Percentiles rank a stretch among this genome's conserved stretches.
Conservation (phyloP, 129 eudicot genomes). For the Smallanthus sonchifolius region DNA sequence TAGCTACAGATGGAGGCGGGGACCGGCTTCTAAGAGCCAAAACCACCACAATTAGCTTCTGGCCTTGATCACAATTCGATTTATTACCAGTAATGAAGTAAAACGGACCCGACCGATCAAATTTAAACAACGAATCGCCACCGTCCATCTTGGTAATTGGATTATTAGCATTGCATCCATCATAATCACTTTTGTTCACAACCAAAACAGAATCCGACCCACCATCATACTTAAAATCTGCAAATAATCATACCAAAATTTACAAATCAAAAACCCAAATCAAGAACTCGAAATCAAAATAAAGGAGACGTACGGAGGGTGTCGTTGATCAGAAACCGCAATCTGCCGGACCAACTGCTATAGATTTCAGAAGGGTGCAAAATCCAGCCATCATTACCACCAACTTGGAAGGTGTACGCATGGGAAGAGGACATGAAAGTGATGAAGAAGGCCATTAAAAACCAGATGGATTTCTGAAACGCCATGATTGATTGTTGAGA, state of each 20-base stretch:
- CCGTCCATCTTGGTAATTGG: conserved; percentile 43
- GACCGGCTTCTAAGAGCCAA: conserved; percentile 37
- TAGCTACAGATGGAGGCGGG: conserved; percentile 18
- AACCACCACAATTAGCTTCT: conserved; percentile 53
- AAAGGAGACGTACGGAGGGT: conserved; percentile 28
- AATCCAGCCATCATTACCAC: conserved; percentile 38
- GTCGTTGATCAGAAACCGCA: conserved; percentile 32
- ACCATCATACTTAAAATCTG: conserved; percentile 61
- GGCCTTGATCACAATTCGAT: conserved; percentile 54
- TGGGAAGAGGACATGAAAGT: conserved; percentile 15
- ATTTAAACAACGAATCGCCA: conserved; percentile 48
- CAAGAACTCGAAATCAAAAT: background rate
- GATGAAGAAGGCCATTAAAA: conserved; percentile 15
- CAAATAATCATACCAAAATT: background rate
- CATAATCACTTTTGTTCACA: conserved; percentile 56
- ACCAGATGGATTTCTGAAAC: conserved; percentile 10
- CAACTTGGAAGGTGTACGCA: conserved; percentile 28
- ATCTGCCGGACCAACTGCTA: conserved; percentile 21
- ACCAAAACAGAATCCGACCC: conserved; percentile 66
- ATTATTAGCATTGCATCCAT: conserved; percentile 36
- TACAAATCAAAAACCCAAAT: background rate
- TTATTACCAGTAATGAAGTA: conserved; percentile 71
- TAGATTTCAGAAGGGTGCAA: conserved; percentile 29
- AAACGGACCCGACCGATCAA: conserved; percentile 60
- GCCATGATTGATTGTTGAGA: conserved; percentile 20